Evolutionary conservation across 106 monocot genomes (phyloP).

Genomic region (Amphibolis antarctica): DNA sequence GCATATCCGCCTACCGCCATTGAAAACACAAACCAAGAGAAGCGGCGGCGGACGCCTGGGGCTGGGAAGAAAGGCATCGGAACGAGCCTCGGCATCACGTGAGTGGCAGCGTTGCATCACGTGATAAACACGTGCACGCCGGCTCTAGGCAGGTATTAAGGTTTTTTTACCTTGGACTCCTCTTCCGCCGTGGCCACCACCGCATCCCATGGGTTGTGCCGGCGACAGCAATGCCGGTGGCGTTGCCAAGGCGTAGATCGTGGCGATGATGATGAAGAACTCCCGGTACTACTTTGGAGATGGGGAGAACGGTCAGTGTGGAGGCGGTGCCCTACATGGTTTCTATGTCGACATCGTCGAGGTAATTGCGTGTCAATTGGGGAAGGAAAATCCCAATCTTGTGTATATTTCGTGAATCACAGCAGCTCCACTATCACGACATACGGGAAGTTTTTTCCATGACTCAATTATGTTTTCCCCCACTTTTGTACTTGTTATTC

Average conservation of each 20-base stretch:
- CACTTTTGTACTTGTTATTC: neutral
- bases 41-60: neutral
- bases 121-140: neutral
- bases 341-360: slow-evolving; percentile 8
- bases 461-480: neutral
- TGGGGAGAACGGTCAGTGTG: neutral
- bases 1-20: neutral
- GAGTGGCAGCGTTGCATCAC: neutral
- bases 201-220: too few species aligned
- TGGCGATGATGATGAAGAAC: neutral
- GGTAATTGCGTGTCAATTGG: neutral
- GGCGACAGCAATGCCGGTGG: too few species aligned
- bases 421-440: too few species aligned
- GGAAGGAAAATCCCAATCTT: neutral
- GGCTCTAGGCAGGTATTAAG: neutral
- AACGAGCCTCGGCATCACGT: neutral
- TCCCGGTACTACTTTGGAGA: slow-evolving; percentile 5
- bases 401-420: neutral
- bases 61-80: neutral
- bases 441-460: too few species aligned
- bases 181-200: too few species aligned
- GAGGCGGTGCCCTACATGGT: neutral
- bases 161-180: neutral
- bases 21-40: neutral
- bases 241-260: too few species aligned